These are phyloP conservation scores for Cercis canadensis DNA, from an alignment of 306 rosid genomes.

Conservation along the genomic window DNA sequence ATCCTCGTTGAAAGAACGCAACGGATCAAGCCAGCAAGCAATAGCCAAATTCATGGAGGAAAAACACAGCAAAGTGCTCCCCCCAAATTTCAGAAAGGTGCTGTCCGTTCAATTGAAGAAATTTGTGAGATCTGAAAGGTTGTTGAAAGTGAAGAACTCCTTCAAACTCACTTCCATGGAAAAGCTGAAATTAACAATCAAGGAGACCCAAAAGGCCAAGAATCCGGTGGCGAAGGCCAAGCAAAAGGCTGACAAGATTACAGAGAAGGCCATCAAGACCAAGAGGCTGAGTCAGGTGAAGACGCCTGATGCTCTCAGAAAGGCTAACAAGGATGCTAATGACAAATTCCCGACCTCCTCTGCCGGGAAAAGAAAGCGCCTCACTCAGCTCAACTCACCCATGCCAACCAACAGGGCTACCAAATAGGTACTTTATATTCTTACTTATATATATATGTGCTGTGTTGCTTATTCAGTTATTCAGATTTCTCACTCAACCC, in stretches of 20 bases:
- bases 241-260: not conserved
- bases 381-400: slow-evolving; percentile 41
- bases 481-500: too few species aligned
- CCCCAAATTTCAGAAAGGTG: slow-evolving; percentile 34
- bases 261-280: slow-evolving; percentile 28
- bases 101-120: slow-evolving; percentile 42
- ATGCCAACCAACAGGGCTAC: too few species aligned
- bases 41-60: slow-evolving; percentile 40
- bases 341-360: not conserved
- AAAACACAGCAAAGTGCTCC: slow-evolving; percentile 34
- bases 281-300: slow-evolving; percentile 45
- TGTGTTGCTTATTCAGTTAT: too few species aligned
- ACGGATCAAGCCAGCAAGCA: slow-evolving; percentile 44
- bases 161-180: slow-evolving; percentile 34
- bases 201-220: not conserved
- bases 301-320: slow-evolving; percentile 36
- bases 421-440: too few species aligned
- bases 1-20: slow-evolving; percentile 35
- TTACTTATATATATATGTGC: too few species aligned
- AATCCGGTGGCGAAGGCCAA: not conserved
- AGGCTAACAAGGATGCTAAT: not conserved
- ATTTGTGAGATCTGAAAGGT: slow-evolving; percentile 42
- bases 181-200: slow-evolving; percentile 15
- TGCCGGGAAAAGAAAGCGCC: slow-evolving; percentile 30
- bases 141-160: slow-evolving; percentile 44